phyloP scores from a whole-genome alignment of 2,329 filamentous ascomycete species.

The Colletotrichum sp. region DNA sequence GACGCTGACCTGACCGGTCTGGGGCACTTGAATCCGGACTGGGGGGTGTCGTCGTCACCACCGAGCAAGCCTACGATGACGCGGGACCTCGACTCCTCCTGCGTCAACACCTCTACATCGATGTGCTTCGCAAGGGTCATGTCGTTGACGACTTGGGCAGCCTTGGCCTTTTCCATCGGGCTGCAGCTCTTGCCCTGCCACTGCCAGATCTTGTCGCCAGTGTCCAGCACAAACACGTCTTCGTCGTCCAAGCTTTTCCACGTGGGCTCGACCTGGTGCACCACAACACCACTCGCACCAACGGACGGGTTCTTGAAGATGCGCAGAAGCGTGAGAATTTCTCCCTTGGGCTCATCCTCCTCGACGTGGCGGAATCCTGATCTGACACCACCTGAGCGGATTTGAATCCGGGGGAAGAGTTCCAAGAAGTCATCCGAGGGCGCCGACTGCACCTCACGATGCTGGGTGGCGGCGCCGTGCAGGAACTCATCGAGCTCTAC shows the following conservation, averaged over 20 bases:
- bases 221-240: slow-evolving; percentile 70
- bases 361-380: slow-evolving; percentile 70
- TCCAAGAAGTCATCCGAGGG: slow-evolving; percentile 64
- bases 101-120: slow-evolving; percentile 68
- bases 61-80: slow-evolving; percentile 62
- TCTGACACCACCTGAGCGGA: slow-evolving; percentile 63
- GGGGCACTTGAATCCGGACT: slow-evolving; percentile 41
- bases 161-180: slow-evolving; percentile 72
- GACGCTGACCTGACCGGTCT: slow-evolving; percentile 41
- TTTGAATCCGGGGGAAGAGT: slow-evolving; percentile 64
- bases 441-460: slow-evolving; percentile 65
- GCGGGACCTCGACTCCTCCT: slow-evolving; percentile 59
- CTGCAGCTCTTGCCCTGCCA: slow-evolving; percentile 71
- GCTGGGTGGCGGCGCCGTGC: slow-evolving; percentile 63
- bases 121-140: slow-evolving; percentile 67
- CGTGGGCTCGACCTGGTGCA: slow-evolving; percentile 66
- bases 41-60: slow-evolving; percentile 44
- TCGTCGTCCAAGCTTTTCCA: slow-evolving; percentile 67
- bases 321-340: slow-evolving; percentile 59
- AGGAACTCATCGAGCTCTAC: slow-evolving; percentile 73
- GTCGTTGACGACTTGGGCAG: slow-evolving; percentile 69
- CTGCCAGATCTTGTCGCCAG: slow-evolving; percentile 68
- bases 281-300: slow-evolving; percentile 54
- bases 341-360: slow-evolving; percentile 39
- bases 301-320: slow-evolving; percentile 64